Percentiles rank a stretch among this genome's conserved stretches.
Evolutionary conservation across 768 basidiomycete species (phyloP).

Genomic region (Butyriboletus loyo): DNA sequence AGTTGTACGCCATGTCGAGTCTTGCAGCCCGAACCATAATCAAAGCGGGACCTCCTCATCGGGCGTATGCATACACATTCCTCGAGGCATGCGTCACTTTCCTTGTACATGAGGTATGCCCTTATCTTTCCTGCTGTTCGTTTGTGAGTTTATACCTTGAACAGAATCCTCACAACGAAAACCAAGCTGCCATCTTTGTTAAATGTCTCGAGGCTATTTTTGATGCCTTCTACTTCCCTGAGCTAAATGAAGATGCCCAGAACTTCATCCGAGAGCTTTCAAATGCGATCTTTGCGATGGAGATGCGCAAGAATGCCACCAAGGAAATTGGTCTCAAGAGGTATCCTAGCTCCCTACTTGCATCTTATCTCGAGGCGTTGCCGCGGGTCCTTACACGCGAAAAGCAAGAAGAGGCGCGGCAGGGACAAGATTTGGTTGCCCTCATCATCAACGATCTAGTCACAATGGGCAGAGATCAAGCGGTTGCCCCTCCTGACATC

Average conservation of each 20-base stretch:
- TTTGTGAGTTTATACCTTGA: slow-evolving; percentile 5
- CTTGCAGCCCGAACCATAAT: slow-evolving; percentile 64
- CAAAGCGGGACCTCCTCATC: slow-evolving; percentile 41
- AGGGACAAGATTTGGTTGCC: slow-evolving; percentile 58
- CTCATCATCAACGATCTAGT: slow-evolving; percentile 68
- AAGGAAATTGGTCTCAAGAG: slow-evolving; percentile 53
- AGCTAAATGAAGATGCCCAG: slow-evolving; percentile 67
- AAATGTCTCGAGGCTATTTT: slow-evolving; percentile 72
- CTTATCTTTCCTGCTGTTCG: background rate
- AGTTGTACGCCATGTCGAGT: slow-evolving; percentile 60
- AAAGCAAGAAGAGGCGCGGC: slow-evolving; percentile 54
- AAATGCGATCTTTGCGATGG: slow-evolving; percentile 67
- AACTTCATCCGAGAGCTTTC: slow-evolving; percentile 68
- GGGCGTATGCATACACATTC: slow-evolving; percentile 59
- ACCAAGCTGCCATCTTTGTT: slow-evolving; percentile 72
- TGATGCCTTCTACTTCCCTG: slow-evolving; percentile 67
- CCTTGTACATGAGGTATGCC: slow-evolving; percentile 71
- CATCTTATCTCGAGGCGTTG: slow-evolving; percentile 77
- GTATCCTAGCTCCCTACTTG: slow-evolving; percentile 55
- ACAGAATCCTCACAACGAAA: slow-evolving; percentile 70
- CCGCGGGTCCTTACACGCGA: slow-evolving; percentile 73
- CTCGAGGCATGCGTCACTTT: slow-evolving; percentile 70
- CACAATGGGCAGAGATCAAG: slow-evolving; percentile 45
- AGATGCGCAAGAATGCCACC: slow-evolving; percentile 59
- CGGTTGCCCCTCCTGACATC: slow-evolving; percentile 52